These are phyloP conservation scores for Diutina mesorugosa DNA, from an alignment of 1,139 yeast genomes.

Conservation along the genomic window DNA sequence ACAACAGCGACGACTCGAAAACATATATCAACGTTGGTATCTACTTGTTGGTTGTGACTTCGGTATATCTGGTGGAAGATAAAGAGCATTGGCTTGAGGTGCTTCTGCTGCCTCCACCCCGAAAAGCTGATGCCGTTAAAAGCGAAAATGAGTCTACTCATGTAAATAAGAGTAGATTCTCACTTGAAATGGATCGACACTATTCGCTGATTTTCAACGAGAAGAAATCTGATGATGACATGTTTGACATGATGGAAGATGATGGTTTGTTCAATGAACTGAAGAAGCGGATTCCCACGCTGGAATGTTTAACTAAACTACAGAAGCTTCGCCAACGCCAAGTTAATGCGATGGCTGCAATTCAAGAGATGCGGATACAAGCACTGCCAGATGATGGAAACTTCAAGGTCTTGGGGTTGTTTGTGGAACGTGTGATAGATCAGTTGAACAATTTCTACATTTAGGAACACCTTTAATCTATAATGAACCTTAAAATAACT, in stretches of 20 bases:
- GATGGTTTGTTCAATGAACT: slow-evolving; percentile 3
- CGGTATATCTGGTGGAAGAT: slow-evolving; percentile 3
- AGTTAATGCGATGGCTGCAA: background rate
- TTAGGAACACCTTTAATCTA: background rate
- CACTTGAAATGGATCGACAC: slow-evolving; percentile 6
- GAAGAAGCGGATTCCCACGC: background rate
- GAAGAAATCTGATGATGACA: background rate
- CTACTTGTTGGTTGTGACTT: slow-evolving; percentile 3
- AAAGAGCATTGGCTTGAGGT: background rate
- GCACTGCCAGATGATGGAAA: background rate
- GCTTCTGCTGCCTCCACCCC: background rate
- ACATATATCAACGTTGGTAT: background rate
- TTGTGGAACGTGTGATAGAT: background rate
- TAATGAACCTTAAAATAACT: background rate
- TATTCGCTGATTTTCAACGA: slow-evolving; percentile 7
- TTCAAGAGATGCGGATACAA: background rate
- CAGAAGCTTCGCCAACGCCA: background rate
- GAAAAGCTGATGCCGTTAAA: slow-evolving; percentile 5
- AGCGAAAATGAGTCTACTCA: slow-evolving; percentile 4
- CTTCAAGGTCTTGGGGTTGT: background rate
- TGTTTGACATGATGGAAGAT: background rate
- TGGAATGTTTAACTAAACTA: background rate
- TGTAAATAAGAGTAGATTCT: slow-evolving; percentile 3
- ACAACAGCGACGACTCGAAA: slow-evolving; percentile 1
- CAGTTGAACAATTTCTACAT: background rate